Conservation (phyloP, 2,329 filamentous ascomycete species). For the Ophiognomonia clavigignenti-juglandacearum region DNA sequence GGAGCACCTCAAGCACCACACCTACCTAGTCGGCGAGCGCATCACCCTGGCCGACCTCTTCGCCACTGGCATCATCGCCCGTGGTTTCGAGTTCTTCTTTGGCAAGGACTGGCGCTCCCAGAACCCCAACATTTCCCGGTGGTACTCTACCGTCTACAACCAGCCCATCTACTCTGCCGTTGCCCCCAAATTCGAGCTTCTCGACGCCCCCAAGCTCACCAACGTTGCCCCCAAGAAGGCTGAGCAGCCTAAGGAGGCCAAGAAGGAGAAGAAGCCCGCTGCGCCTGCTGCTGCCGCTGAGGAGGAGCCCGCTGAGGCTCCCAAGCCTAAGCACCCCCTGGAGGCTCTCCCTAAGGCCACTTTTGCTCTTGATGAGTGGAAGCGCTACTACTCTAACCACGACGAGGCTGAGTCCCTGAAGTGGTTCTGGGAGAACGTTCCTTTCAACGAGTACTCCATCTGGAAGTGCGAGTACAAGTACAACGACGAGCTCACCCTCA, state of each 20-base stretch:
- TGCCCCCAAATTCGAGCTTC: conserved; percentile 67
- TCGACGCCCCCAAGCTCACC: conserved; percentile 74
- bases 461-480: conserved; percentile 98
- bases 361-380: conserved; percentile 91
- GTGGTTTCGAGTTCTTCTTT: conserved; percentile 91
- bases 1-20: conserved; percentile 85
- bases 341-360: conserved; percentile 76
- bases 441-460: conserved; percentile 91
- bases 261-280: conserved; percentile 42
- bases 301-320: conserved; percentile 45
- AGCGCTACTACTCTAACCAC: conserved; percentile 97
- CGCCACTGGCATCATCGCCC: conserved; percentile 69
- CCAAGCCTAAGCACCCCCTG: conserved; percentile 96
- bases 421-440: conserved; percentile 98
- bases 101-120: conserved; percentile 81
- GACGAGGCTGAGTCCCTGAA: conserved; percentile 81
- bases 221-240: conserved; percentile 74
- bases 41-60: conserved; percentile 96
- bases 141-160: conserved; percentile 92
- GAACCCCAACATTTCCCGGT: conserved; percentile 84
- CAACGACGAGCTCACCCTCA: conserved; percentile 93
- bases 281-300: conserved; percentile 37
- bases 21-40: conserved; percentile 96
- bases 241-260: conserved; percentile 65
- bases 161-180: conserved; percentile 86